Base-by-base conservation (phyloP, 768 basidiomycete species). In the Termitomyces sp. region DNA sequence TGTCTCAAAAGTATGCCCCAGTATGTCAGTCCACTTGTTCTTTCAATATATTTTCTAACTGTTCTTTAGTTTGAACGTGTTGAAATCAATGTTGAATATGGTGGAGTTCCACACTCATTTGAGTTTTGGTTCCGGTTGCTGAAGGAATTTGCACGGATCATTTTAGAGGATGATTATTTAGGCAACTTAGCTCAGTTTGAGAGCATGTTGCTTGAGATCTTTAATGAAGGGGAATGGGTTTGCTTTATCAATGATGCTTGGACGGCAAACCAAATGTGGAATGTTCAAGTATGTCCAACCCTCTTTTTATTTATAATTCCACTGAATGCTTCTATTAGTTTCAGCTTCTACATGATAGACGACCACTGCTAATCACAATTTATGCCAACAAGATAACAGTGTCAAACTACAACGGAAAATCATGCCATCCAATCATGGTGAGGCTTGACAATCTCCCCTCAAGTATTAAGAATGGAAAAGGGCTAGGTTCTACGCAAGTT, bases 371-470 rank as follows among this genome's bases (percentile, higher is more conserved):
- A 7, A 63, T 68, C 20, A 70, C 75, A 39, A 20, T 76, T 0
- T 77, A 74, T 62, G 69, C 74, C 9, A 73, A 77, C 51, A 76
- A 75, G 41, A 64, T 69, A 11, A 67, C 70, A 18, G 53, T 76
- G 0, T 76, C 70, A 0, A 65, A 68, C 2, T 76, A 74, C 63
- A 69, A 71, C 0, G 68, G 63, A 2, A 60, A 44, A 23, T 74
- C 70, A 49, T 74, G 65, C 0, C 70, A 76, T 54, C 76, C 72
- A 2, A 64, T 76, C 1, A 56, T 75, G 40, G 70, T 64, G 0
- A 52, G 66, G 7, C 48, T 66, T 22, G 70, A 61, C 1, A 73
- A 72, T 55, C 50, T 77, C 6, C 65, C 68, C 2, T 43, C 61
- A 5, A 48, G 66, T 1, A 68, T 75, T 16, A 48, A 62, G 3